phyloP scores from a whole-genome alignment of 768 basidiomycete genomes.

The Russula sp. region DNA sequence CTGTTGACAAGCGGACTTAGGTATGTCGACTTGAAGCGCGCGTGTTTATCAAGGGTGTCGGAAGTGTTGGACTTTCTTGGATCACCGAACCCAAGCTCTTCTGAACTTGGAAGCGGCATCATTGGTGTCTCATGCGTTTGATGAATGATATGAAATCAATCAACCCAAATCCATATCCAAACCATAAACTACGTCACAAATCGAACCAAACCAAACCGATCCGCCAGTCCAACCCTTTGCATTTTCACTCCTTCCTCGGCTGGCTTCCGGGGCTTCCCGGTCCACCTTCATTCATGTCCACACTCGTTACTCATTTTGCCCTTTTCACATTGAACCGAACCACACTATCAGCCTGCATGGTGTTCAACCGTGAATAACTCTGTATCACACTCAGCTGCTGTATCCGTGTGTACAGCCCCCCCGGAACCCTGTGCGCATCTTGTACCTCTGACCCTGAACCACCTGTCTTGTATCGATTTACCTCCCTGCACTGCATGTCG shows the following conservation, averaged over 20 bases:
- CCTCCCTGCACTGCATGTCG: slow-evolving; percentile 17
- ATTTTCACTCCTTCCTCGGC: slow-evolving; percentile 14
- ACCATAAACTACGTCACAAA: slow-evolving; percentile 1
- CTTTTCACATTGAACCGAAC: slow-evolving; percentile 12
- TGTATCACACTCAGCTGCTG: slow-evolving; percentile 17
- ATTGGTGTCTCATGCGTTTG: background rate
- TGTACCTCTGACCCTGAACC: slow-evolving; percentile 10
- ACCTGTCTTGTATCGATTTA: slow-evolving; percentile 15
- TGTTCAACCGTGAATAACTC: background rate
- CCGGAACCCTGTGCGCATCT: slow-evolving; percentile 10
- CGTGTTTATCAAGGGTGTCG: slow-evolving; percentile 21
- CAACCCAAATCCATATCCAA: background rate
- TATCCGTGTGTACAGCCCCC: slow-evolving; percentile 10
- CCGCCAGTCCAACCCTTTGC: slow-evolving; percentile 5
- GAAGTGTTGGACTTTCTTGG: slow-evolving; percentile 24
- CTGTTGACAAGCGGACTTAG: slow-evolving; percentile 20
- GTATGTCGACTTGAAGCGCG: slow-evolving; percentile 25
- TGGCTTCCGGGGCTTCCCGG: slow-evolving; percentile 14
- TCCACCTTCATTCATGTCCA: slow-evolving; percentile 7
- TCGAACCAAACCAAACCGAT: slow-evolving; percentile 9
- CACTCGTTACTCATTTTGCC: background rate
- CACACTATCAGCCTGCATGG: slow-evolving; percentile 7
- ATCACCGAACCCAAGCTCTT: slow-evolving; percentile 18
- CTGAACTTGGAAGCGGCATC: slow-evolving; percentile 13
- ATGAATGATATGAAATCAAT: slow-evolving; percentile 4